These are phyloP conservation scores for Gastrodia elata DNA, from an alignment of 106 monocot genomes.

Conservation along the genomic window DNA sequence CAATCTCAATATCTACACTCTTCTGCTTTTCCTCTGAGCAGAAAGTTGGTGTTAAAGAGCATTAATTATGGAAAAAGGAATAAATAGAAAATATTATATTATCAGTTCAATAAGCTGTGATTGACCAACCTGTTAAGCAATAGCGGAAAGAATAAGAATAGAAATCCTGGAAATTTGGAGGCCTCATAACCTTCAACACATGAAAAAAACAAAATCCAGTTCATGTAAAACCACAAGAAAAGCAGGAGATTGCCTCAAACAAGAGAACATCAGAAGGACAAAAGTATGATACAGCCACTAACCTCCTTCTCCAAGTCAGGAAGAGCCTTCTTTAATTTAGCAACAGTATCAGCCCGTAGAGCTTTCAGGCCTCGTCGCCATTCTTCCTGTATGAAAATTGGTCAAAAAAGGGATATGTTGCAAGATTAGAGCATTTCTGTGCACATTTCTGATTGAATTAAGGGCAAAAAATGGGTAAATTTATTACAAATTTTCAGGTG, in stretches of 20 bases:
- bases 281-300: not conserved
- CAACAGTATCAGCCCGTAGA: conserved; percentile 56
- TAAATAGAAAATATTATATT: not conserved
- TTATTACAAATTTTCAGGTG: not conserved
- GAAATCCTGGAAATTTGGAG: conserved; percentile 69
- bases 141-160: conserved; percentile 81
- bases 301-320: conserved; percentile 72
- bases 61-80: conserved; percentile 5
- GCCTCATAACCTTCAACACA: conserved; percentile 50
- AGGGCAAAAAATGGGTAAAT: not conserved
- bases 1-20: conserved; percentile 73
- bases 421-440: not conserved
- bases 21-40: conserved; percentile 85
- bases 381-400: conserved; percentile 48
- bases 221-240: not conserved
- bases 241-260: not conserved
- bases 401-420: not conserved
- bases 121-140: conserved; percentile 69
- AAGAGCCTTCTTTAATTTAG: conserved; percentile 68
- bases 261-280: not conserved
- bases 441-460: not conserved
- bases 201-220: not conserved
- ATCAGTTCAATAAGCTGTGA: not conserved
- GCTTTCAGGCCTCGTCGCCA: conserved; percentile 74
- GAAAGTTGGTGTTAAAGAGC: not conserved